Conservation (phyloP, 331 rosid species). For the Acacia pycnantha region DNA sequence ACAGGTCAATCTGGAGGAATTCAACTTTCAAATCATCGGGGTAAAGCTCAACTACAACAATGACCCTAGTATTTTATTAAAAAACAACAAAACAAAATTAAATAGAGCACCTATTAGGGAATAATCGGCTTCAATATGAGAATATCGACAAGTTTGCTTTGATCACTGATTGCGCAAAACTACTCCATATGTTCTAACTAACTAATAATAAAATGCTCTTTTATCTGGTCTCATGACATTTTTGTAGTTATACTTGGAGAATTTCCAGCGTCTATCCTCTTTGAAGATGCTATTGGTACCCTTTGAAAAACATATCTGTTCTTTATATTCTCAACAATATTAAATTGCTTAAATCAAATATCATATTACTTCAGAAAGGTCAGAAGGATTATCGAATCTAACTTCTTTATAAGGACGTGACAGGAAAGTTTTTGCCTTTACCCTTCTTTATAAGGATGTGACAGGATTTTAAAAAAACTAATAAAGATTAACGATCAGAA, state of each 20-base stretch:
- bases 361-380: not conserved
- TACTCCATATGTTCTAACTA: not conserved
- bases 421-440: not conserved
- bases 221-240: not conserved
- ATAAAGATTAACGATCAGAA: not conserved
- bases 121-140: not conserved
- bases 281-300: not conserved
- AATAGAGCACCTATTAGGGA: not conserved
- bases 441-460: too few relatives aligned
- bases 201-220: not conserved
- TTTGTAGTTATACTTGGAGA: not conserved
- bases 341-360: not conserved
- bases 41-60: not conserved
- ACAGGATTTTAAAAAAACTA: too few relatives aligned
- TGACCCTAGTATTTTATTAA: not conserved
- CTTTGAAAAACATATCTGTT: not conserved
- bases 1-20: not conserved
- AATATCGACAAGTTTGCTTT: not conserved
- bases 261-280: not conserved
- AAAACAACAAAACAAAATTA: not conserved
- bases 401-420: not conserved
- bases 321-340: too few relatives aligned
- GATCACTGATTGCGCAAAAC: not conserved
- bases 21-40: not conserved
- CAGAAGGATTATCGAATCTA: not conserved